phyloP scores from a whole-genome alignment of 768 basidiomycete genomes.

The Auricularia sp. region DNA sequence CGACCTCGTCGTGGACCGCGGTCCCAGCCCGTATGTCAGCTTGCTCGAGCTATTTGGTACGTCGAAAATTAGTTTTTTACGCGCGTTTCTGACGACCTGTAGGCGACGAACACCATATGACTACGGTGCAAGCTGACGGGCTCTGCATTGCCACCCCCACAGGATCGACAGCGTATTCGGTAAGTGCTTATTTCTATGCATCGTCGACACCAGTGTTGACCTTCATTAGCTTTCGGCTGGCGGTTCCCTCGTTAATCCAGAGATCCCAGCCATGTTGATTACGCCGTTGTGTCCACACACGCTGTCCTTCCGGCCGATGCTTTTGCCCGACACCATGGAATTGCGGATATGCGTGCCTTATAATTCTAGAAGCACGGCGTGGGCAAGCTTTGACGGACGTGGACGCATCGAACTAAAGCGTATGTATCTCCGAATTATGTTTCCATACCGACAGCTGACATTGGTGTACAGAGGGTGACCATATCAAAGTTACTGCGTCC shows the following conservation, averaged over 20 bases:
- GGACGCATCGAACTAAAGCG: constrained; percentile 94
- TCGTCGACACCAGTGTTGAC: constrained; percentile 9
- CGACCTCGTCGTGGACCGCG: constrained; percentile 94
- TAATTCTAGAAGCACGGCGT: constrained; percentile 95
- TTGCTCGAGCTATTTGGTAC: constrained; percentile 91
- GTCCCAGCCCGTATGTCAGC: constrained; percentile 96
- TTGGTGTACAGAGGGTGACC: constrained; percentile 76
- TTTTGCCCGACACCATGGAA: constrained; percentile 97
- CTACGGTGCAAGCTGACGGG: constrained; percentile 97
- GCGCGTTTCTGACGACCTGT: constrained; percentile 4
- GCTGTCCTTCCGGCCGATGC: constrained; percentile 96
- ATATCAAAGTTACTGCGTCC: constrained; percentile 96
- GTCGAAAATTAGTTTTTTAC: constrained; percentile 18
- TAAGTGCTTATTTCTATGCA: constrained; percentile 28
- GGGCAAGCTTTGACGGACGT: constrained; percentile 97
- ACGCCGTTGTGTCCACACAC: constrained; percentile 99
- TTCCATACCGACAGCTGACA: constrained; percentile 8
- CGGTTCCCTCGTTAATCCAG: constrained; percentile 94
- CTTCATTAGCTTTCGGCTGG: constrained; percentile 73
- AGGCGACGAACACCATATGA: constrained; percentile 99
- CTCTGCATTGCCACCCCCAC: constrained; percentile 92
- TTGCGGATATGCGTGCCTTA: constrained; percentile 97
- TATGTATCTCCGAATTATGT: constrained; percentile 32
- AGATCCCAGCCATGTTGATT: constrained; percentile 92
- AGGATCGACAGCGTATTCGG: constrained; percentile 97